phyloP scores from a whole-genome alignment of 106 monocot genomes.

The Dendrobium nobile region DNA sequence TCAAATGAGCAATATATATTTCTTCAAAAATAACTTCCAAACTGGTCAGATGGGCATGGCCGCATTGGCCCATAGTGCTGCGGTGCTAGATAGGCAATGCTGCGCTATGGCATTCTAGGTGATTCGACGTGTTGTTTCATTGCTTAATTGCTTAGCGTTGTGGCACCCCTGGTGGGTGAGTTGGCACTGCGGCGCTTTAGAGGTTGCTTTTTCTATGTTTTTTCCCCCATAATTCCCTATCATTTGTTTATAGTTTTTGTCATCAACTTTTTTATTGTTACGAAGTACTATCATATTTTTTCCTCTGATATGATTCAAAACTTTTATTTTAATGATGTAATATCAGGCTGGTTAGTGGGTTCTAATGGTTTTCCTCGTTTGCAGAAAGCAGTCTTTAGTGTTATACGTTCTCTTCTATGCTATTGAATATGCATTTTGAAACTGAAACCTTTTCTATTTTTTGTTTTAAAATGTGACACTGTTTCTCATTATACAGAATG shows the following conservation, averaged over 20 bases:
- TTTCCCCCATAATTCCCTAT: neutral
- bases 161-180: too few species aligned
- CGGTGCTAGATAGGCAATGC: too few species aligned
- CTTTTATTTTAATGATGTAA: neutral
- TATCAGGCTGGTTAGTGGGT: neutral
- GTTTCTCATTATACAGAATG: constrained; percentile 46
- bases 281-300: neutral
- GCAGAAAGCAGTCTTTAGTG: neutral
- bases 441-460: neutral
- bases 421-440: neutral
- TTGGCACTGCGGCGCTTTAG: neutral
- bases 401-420: neutral
- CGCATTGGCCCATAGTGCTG: too few species aligned
- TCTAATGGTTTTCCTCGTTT: neutral
- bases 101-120: too few species aligned
- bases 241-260: neutral
- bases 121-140: too few species aligned
- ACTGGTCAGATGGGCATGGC: too few species aligned
- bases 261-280: neutral
- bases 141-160: too few species aligned
- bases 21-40: too few species aligned
- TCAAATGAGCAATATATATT: too few species aligned
- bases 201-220: neutral
- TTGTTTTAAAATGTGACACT: constrained; percentile 17
- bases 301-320: neutral